These are phyloP conservation scores for Penicillium canariense DNA, from an alignment of 495 filamentous ascomycete species.

Conservation along the genomic window DNA sequence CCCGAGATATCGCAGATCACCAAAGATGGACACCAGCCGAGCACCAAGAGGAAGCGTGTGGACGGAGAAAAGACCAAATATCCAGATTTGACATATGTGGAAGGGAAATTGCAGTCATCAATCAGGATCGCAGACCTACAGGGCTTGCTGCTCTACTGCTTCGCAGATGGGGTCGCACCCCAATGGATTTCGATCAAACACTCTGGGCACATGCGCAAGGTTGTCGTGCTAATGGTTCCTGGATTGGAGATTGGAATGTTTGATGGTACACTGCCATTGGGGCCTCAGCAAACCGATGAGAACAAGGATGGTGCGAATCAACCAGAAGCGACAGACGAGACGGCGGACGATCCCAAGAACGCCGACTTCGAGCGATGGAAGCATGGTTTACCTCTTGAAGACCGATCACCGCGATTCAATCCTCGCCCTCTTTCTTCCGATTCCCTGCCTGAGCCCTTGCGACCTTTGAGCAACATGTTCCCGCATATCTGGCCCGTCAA, in stretches of 20 bases:
- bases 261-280: slow-evolving; percentile 60
- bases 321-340: slow-evolving; percentile 15
- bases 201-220: slow-evolving; percentile 71
- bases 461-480: slow-evolving; percentile 78
- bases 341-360: slow-evolving; percentile 22
- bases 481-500: slow-evolving; percentile 84
- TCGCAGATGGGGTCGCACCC: slow-evolving; percentile 79
- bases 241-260: slow-evolving; percentile 91
- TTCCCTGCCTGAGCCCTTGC: slow-evolving; percentile 59
- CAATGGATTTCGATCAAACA: slow-evolving; percentile 84
- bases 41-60: slow-evolving; percentile 34
- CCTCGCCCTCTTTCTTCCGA: slow-evolving; percentile 62
- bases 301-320: slow-evolving; percentile 11
- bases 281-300: slow-evolving; percentile 11
- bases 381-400: slow-evolving; percentile 40
- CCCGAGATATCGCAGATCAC: slow-evolving; percentile 9
- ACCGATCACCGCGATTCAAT: slow-evolving; percentile 59
- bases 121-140: slow-evolving; percentile 80
- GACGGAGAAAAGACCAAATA: slow-evolving; percentile 67
- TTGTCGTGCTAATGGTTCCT: slow-evolving; percentile 91
- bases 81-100: slow-evolving; percentile 67
- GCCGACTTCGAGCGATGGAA: slow-evolving; percentile 45
- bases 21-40: slow-evolving; percentile 25
- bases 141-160: slow-evolving; percentile 78
- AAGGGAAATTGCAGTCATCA: slow-evolving; percentile 65